Evolutionary conservation across 345 rosid genomes (phyloP), one percentile per base, ranked within the genome.

Genomic region (Eucalyptus marginata): DNA sequence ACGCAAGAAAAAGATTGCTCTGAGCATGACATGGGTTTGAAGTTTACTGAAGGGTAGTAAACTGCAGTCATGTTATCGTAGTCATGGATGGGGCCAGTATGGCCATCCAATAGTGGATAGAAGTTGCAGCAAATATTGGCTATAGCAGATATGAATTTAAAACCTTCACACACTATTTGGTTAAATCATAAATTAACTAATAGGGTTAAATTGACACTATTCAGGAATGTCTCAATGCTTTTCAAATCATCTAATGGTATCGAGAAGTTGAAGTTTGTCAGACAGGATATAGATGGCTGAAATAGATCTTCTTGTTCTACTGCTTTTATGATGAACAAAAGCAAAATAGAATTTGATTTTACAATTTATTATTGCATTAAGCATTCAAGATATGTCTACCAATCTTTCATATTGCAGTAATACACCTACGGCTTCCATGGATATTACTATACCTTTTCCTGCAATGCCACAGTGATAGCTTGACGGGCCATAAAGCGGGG

Each of bases 401-500:
- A 68, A 31, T 68, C 80, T 68, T n/a, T 68, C 43, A 68, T 68
- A 68, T 31, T 68, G 80, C 80, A 31, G 80, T 8, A 8, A 40
- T 56, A 87, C 3, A 44, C 22, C 3, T 10, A 88, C 4, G 4
- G 64, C 43, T 68, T 56, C 51, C 76, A 10, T 36, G 44, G 46
- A 71, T 71, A 71, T 10, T 31, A 66, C 36, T 33, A 24, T 92
- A 96, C 99, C 96, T 93, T 92, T n/a, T 94, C 92, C 91, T 91
- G 90, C 88, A 98, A 88, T 86, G 98, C 97, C 90, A 94, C 96
- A 87, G 94, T 91, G 91, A 98, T 92, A 79, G 96, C 96, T 88
- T 93, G 97, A 92, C 99, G 99, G 80, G 99, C 98, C 93, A 90
- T 89, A 90, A 97, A 98, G n/a, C 99, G 97, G 40, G 95, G 98